Conservation (phyloP, 768 basidiomycete genomes). For the Crassisporium funariophilum region DNA sequence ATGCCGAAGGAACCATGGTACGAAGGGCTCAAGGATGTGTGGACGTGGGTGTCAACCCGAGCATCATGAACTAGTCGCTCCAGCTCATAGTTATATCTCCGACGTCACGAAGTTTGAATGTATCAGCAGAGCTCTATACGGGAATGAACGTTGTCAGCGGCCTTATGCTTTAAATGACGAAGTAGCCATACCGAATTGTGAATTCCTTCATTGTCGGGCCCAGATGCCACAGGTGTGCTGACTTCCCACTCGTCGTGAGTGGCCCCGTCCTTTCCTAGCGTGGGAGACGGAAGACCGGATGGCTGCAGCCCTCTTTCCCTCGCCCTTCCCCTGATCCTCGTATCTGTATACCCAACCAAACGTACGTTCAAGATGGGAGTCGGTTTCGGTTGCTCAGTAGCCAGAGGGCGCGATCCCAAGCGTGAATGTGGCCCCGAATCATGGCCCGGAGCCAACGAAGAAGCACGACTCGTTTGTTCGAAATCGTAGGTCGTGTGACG, state of each 20-base stretch:
- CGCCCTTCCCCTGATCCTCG: constrained; percentile 19
- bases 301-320: constrained; percentile 14
- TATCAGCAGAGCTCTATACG: constrained; percentile 5
- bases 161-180: background rate
- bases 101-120: constrained; percentile 24
- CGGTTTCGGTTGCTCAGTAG: constrained; percentile 20
- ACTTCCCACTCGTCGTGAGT: background rate
- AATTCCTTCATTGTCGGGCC: constrained; percentile 1
- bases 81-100: constrained; percentile 31
- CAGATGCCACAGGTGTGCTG: no score
- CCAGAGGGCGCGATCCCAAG: constrained; percentile 13
- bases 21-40: no score
- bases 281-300: constrained; percentile 4
- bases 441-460: constrained; percentile 9
- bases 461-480: constrained; percentile 8
- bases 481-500: constrained; percentile 11
- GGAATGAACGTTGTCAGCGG: constrained; percentile 1
- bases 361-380: constrained; percentile 34
- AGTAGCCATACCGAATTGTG: no score
- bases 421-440: constrained; percentile 11
- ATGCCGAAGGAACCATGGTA: no score
- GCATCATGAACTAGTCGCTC: constrained; percentile 21
- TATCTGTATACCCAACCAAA: constrained; percentile 29
- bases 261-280: background rate
- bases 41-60: background rate